These are phyloP conservation scores for Hymenoscyphus infarciens DNA, from an alignment of 2,329 filamentous ascomycete species.

Conservation along the genomic window DNA sequence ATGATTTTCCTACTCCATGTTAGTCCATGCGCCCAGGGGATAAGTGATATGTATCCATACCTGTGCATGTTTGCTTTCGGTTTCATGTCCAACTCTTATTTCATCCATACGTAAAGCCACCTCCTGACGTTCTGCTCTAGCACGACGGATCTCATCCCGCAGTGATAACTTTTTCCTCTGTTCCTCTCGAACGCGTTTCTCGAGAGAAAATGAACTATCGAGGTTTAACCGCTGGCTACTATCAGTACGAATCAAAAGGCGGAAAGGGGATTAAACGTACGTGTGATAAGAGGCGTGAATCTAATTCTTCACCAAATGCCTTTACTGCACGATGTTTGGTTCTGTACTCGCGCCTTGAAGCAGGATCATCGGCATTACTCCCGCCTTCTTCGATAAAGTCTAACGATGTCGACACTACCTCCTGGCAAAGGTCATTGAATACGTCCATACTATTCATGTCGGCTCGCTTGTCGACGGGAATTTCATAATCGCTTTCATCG, in stretches of 20 bases:
- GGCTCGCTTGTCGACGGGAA: constrained; percentile 49
- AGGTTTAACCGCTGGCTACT: constrained; percentile 50
- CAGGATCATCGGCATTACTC: constrained; percentile 42
- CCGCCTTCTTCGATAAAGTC: constrained; percentile 45
- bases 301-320: constrained; percentile 55
- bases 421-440: constrained; percentile 57
- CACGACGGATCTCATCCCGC: constrained; percentile 56
- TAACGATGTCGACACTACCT: constrained; percentile 52
- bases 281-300: constrained; percentile 54
- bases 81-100: constrained; percentile 57
- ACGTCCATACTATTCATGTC: constrained; percentile 63
- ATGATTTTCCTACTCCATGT: constrained; percentile 42
- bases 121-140: constrained; percentile 58
- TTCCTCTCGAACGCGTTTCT: constrained; percentile 53
- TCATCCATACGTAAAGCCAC: constrained; percentile 61
- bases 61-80: constrained; percentile 48
- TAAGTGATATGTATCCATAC: constrained; percentile 37
- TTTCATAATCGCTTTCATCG: constrained; percentile 43
- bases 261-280: constrained; percentile 40
- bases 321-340: constrained; percentile 55
- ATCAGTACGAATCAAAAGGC: constrained; percentile 5
- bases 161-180: constrained; percentile 54
- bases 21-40: constrained; percentile 7
- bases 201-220: constrained; percentile 55
- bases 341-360: constrained; percentile 50